Conservation (phyloP, 106 monocot genomes). For the Agapanthus africanus region DNA sequence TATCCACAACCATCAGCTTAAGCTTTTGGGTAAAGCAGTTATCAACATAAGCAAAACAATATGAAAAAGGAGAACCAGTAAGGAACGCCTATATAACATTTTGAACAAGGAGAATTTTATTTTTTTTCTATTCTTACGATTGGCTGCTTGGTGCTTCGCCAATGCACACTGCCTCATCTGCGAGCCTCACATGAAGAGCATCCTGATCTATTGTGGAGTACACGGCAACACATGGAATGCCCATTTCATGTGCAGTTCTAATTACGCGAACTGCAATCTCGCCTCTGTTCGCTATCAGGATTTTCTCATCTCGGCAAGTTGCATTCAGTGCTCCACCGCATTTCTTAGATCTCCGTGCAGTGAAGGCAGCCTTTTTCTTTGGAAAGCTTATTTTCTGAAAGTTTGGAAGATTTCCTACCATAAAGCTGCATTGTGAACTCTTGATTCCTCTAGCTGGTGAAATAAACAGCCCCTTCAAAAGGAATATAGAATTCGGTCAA, state of each 20-base stretch:
- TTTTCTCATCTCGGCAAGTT: slow-evolving; percentile 68
- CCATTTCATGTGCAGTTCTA: slow-evolving; percentile 96
- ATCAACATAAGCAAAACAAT: too few species aligned
- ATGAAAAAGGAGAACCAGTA: too few species aligned
- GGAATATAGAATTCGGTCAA: too few species aligned
- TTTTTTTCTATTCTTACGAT: slow-evolving; percentile 67
- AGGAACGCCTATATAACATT: too few species aligned
- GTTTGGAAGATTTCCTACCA: slow-evolving; percentile 38
- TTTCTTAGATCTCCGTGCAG: slow-evolving; percentile 27
- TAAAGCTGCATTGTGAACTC: slow-evolving; percentile 61
- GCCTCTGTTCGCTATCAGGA: slow-evolving; percentile 90
- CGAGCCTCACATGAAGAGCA: slow-evolving; percentile 84
- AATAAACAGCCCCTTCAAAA: slow-evolving; percentile 51
- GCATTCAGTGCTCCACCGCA: slow-evolving; percentile 47
- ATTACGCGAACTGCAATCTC: slow-evolving; percentile 94
- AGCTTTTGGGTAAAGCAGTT: too few species aligned
- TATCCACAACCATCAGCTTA: too few species aligned
- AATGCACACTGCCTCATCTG: slow-evolving; percentile 90
- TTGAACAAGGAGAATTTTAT: too few species aligned
- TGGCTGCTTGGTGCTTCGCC: slow-evolving; percentile 96
- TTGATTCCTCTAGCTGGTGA: slow-evolving; percentile 50
- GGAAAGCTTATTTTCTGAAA: slow-evolving; percentile 40
- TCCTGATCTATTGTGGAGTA: slow-evolving; percentile 89
- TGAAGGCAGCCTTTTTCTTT: slow-evolving; percentile 15
- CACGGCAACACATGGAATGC: slow-evolving; percentile 92